Evolutionary conservation across 1,139 yeast genomes (phyloP).

Genomic region (Nakaseomyces bracarensis): DNA sequence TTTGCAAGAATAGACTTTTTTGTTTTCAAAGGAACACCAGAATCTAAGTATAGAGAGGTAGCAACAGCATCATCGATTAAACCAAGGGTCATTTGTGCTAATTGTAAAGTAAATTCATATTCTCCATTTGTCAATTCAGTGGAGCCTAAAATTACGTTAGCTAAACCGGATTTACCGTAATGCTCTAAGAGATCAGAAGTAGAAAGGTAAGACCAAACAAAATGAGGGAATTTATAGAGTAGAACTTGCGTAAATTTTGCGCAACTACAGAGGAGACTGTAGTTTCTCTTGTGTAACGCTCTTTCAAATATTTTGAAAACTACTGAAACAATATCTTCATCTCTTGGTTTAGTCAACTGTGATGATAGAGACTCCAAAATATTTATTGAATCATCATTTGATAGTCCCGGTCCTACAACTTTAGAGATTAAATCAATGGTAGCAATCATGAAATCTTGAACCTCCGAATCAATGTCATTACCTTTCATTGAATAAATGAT

Average conservation of each 20-base stretch:
- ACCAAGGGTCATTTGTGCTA: conserved; percentile 47
- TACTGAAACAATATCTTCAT: conserved; percentile 61
- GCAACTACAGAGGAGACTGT: conserved; percentile 41
- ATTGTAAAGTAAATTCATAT: conserved; percentile 53
- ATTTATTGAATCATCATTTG: conserved; percentile 37
- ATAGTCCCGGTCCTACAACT: conserved; percentile 38
- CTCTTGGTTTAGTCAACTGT: conserved; percentile 5
- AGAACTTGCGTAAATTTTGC: conserved; percentile 46
- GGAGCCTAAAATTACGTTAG: conserved; percentile 57
- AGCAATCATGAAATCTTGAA: conserved; percentile 36
- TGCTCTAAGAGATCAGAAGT: conserved; percentile 58
- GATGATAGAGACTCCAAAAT: conserved; percentile 42
- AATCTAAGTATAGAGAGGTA: conserved; percentile 22
- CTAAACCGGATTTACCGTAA: conserved; percentile 63
- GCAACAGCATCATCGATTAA: conserved; percentile 49
- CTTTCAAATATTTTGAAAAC: conserved; percentile 61
- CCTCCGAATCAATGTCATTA: conserved; percentile 20
- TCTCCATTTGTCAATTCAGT: conserved; percentile 65
- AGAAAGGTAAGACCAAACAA: conserved; percentile 74
- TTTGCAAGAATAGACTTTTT: conserved; percentile 51
- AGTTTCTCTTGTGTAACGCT: conserved; percentile 49
- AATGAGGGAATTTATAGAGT: conserved; percentile 44
- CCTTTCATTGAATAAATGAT: conserved; percentile 32
- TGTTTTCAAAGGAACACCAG: conserved; percentile 38
- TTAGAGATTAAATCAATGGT: conserved; percentile 46